These are phyloP conservation scores for Epichloe bromicola DNA, from an alignment of 2,329 filamentous ascomycete genomes.

Conservation along the genomic window DNA sequence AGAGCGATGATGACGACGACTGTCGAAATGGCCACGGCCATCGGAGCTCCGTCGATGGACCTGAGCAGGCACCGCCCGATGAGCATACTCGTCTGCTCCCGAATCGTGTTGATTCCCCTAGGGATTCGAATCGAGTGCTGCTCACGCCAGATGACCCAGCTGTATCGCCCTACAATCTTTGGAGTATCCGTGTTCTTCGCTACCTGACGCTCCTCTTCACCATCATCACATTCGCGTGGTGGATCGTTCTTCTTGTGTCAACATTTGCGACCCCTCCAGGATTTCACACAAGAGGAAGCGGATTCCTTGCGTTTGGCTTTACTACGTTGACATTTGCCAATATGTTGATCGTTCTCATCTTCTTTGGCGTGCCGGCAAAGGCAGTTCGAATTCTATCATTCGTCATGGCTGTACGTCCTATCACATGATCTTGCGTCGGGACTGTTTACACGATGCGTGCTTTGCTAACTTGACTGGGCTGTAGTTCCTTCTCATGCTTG, in stretches of 20 bases:
- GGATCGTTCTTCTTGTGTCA: conserved; percentile 77
- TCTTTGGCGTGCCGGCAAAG: conserved; percentile 76
- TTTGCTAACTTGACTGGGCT: neutral
- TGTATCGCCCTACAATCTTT: conserved; percentile 90
- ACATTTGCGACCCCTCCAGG: conserved; percentile 83
- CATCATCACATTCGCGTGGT: conserved; percentile 73
- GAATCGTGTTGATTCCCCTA: conserved; percentile 43
- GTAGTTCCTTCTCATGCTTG: conserved; percentile 32
- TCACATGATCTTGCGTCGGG: neutral
- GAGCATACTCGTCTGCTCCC: conserved; percentile 56
- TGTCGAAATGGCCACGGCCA: conserved; percentile 9
- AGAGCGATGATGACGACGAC: conserved; percentile 12
- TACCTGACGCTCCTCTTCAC: conserved; percentile 68
- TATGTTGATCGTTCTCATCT: conserved; percentile 64
- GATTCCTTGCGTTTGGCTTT: conserved; percentile 81
- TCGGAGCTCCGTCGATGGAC: conserved; percentile 11
- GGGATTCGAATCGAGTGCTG: conserved; percentile 29
- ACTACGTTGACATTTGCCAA: conserved; percentile 66
- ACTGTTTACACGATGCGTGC: neutral
- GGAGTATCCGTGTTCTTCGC: conserved; percentile 71
- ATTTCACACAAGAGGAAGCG: conserved; percentile 77
- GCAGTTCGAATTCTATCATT: conserved; percentile 62
- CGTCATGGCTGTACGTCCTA: conserved; percentile 38
- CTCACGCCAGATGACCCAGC: conserved; percentile 31
- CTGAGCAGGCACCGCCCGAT: conserved; percentile 22